Base-by-base conservation (phyloP, 805 yeast genomes). In the Dipodascopsis uninucleata region DNA sequence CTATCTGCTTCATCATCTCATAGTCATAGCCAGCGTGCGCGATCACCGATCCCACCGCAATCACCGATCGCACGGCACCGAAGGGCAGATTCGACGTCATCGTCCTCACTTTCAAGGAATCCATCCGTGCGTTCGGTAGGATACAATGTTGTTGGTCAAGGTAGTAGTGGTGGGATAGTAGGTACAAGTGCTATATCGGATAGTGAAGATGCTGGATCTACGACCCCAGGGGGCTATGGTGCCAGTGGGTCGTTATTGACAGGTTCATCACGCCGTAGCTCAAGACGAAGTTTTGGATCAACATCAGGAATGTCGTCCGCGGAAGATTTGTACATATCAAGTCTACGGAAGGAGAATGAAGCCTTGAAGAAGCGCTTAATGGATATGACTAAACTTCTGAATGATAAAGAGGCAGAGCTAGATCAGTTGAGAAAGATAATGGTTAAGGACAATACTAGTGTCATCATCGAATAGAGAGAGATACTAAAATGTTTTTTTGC, bases 281-380 rank as follows among this genome's bases (percentile, higher is more conserved):
- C 62, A 14, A 43, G 62, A 18, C 43, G 53, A 28, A 56, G 55
- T 36, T 56, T 55, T 36, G 56, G 57, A 25, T 51, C 52, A 24
- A 42, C 35, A 16, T 57, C 51, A 10, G 57, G 43, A 16, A 20
- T 24, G 34, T 52, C 52, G 7, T 38, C 36, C 12, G 49, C 45
- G 9, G 62, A 56, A 23, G 60, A 55, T 36, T 24, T 43, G 9
- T 35, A 38, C 25, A 28, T 47, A n/a, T 36, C 47, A 14, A 40
- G 52, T 20, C 39, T 59, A 36, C 42, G 58, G 21, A 56, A 56
- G 43, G 65, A 61, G 43, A 61, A 61, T 37, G 65, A 61, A 9
- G 26, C 43, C 25, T 48, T 61, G 35, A 61, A 59, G 51, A 59
- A 58, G 45, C 54, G 60, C 31, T 41, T 61, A 26, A 58, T 59